Evolutionary conservation across 129 eudicot species (phyloP).

Genomic region (Tagetes patula): DNA sequence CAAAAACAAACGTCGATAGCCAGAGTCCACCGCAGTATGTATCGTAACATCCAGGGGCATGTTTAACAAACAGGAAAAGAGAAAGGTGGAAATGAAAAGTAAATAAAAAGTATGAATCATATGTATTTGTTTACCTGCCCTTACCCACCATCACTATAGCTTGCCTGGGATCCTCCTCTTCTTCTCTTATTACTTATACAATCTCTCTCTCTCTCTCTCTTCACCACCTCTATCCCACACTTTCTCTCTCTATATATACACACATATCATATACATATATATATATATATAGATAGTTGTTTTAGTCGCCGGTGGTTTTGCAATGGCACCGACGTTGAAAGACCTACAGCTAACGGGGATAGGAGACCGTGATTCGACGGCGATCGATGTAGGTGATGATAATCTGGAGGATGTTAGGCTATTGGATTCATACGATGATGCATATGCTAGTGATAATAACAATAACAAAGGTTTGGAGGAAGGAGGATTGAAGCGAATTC

Average conservation of each 20-base stretch:
- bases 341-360: conserved; percentile 60
- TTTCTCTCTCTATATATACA: conserved; percentile 38
- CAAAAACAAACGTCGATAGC: too few species aligned
- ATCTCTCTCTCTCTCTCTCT: conserved; percentile 18
- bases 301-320: conserved; percentile 31
- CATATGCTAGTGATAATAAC: neutral
- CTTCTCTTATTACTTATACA: too few species aligned
- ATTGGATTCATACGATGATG: conserved; percentile 56
- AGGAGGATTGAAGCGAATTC: conserved; percentile 42
- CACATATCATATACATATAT: neutral
- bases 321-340: conserved; percentile 55
- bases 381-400: conserved; percentile 33
- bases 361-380: conserved; percentile 30
- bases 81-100: neutral
- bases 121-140: conserved; percentile 39
- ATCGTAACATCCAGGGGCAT: neutral
- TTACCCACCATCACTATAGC: conserved; percentile 38
- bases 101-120: neutral
- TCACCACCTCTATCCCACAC: conserved; percentile 30
- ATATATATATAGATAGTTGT: conserved; percentile 18
- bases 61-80: neutral
- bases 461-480: conserved; percentile 28
- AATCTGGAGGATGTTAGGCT: conserved; percentile 71
- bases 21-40: too few species aligned
- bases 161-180: neutral